Base-by-base conservation (phyloP, 805 yeast species). In the Lachancea kluyveri region DNA sequence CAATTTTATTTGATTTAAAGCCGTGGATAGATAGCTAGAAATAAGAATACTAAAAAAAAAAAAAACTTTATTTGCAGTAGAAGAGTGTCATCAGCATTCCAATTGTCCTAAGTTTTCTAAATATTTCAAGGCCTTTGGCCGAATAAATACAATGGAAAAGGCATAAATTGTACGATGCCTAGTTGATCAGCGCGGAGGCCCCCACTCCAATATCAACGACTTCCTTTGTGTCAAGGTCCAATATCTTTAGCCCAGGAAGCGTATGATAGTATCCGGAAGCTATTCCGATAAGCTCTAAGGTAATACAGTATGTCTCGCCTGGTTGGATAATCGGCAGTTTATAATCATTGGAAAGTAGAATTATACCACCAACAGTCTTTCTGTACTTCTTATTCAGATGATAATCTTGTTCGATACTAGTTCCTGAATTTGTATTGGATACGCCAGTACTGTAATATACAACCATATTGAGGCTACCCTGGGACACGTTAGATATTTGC, bases 311-410 rank as follows among this genome's bases (percentile, higher is more conserved):
- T 6, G 59, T 48, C 19, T 51, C 53, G 11, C 45, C 44, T 6
- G 56, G 50, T 9, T 40, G 41, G 7, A 56, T 42, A 1, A 50
- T 28, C 3, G 60, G 57, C 5, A 56, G 34, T 28, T 53, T 55
- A 33, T 44, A 51, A 24, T 58, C 63, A 27, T 57, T 57, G 3
- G 60, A 46, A 5, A 57, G 39, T 9, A 58, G 35, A 3, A 58
- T 49, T 3, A 58, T 42, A 3, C 59, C 57, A 24, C 53, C 53
- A 14, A 54, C 41, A 6, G 40, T 39, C 28, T 50, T 41, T 11
- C 42, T 36, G 28, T 41, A 38, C 10, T 48, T 41, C 25, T 44
- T 46, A 28, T 46, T 44, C 31, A 48, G 27, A 23, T 47, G 50
- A 21, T 40, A 42, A 21, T 52, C 54, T 29, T 36, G 51, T 13